A percentile compares a stretch with the other conserved stretches of the same genome.
Evolutionary conservation across 1,284 basidiomycete species (phyloP).

Genomic region (Cutaneotrichosporon sp.): DNA sequence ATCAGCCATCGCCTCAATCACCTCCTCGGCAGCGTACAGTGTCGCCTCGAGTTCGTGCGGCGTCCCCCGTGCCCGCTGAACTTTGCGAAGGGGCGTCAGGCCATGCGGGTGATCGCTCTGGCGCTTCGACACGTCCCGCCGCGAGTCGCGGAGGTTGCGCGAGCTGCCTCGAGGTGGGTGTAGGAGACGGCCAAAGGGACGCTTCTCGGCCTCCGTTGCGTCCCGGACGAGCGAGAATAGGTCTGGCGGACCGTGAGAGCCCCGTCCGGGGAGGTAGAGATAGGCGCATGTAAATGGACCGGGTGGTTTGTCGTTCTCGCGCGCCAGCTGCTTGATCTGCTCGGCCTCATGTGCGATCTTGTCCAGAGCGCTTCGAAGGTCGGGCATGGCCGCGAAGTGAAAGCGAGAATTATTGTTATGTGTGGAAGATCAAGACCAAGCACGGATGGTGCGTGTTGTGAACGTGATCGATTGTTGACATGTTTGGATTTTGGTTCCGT

Average conservation of each 20-base stretch:
- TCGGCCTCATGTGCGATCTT: conserved; percentile 32
- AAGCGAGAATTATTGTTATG: background rate
- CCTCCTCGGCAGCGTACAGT: conserved; percentile 36
- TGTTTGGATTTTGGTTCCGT: conserved; percentile 9
- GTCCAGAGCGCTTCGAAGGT: conserved; percentile 36
- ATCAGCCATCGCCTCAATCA: conserved; percentile 36
- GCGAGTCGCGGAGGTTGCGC: too few relatives aligned
- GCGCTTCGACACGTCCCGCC: background rate
- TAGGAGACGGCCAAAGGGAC: conserved; percentile 37
- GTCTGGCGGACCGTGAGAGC: conserved; percentile 7
- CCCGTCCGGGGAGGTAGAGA: conserved; percentile 20
- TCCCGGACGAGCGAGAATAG: conserved; percentile 42
- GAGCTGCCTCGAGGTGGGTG: background rate
- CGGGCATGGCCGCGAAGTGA: conserved; percentile 28
- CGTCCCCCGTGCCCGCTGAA: conserved; percentile 11
- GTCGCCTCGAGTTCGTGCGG: conserved; percentile 35
- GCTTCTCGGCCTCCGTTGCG: conserved; percentile 33
- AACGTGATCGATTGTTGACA: conserved; percentile 20
- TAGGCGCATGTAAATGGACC: conserved; percentile 41
- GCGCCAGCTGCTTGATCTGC: conserved; percentile 31
- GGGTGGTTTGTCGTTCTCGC: conserved; percentile 24
- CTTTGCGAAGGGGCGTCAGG: conserved; percentile 36
- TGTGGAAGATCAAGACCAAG: too few relatives aligned
- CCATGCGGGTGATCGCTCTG: background rate
- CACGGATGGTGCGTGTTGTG: background rate